These are phyloP conservation scores for Helicostylum pulchrum DNA, from an alignment of 192 early-diverging fungal genomes.

Conservation along the genomic window DNA sequence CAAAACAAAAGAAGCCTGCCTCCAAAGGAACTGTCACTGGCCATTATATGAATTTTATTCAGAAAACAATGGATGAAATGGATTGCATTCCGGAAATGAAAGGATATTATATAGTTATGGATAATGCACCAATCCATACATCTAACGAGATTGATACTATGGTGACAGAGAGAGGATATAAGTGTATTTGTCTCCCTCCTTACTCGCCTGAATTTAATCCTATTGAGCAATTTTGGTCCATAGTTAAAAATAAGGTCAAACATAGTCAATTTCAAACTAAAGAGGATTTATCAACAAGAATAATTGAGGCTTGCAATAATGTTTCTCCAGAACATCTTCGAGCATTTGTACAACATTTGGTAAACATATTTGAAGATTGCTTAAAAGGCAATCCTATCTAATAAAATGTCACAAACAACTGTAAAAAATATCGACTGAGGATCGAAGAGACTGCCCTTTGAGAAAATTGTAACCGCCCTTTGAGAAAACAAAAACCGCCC, in stretches of 20 bases:
- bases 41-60: too few species aligned
- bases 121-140: constrained; percentile 26
- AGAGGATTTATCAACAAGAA: constrained; percentile 12
- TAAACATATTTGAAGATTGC: constrained; percentile 10
- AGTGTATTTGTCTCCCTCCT: constrained; percentile 19
- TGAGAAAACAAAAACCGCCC: background rate
- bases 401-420: background rate
- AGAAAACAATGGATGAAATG: too few species aligned
- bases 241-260: constrained; percentile 17
- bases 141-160: constrained; percentile 1
- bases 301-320: constrained; percentile 7
- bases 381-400: background rate
- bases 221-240: constrained; percentile 27
- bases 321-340: constrained; percentile 4
- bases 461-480: too few species aligned
- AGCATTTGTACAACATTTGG: constrained; percentile 8
- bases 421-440: background rate
- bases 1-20: too few species aligned
- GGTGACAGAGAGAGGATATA: constrained; percentile 2
- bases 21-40: too few species aligned
- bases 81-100: constrained; percentile 22
- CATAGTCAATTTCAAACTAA: constrained; percentile 5
- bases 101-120: constrained; percentile 29
- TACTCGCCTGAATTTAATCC: constrained; percentile 23
- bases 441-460: too few species aligned